phyloP scores from a whole-genome alignment of 2,329 filamentous ascomycete genomes.

The Beauveria sp. region DNA sequence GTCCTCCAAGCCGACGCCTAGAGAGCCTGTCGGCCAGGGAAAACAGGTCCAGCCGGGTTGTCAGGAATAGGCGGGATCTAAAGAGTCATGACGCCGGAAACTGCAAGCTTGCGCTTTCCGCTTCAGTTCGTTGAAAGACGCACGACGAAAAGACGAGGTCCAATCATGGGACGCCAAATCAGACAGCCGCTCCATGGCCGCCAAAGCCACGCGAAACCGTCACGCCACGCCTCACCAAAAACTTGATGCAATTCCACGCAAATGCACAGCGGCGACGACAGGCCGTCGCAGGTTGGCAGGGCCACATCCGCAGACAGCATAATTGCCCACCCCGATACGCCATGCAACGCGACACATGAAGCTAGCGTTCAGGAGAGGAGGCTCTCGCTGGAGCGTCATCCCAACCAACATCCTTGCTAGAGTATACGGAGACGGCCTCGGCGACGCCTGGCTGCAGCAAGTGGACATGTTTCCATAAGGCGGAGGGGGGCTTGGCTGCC shows the following conservation, averaged over 20 bases:
- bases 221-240: not conserved
- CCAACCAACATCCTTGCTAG: not conserved
- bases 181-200: not conserved
- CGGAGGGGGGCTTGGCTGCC: not conserved
- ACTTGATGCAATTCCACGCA: not conserved
- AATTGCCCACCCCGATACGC: not conserved
- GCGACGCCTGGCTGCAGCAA: not conserved
- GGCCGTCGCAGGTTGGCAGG: not conserved
- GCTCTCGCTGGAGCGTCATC: not conserved
- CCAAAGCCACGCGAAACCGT: conserved; percentile 9
- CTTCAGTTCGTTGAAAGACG: not conserved
- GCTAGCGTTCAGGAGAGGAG: not conserved
- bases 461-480: conserved; percentile 5
- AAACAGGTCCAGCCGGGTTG: not conserved
- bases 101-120: not conserved
- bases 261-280: not conserved
- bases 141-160: not conserved
- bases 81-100: not conserved
- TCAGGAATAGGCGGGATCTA: not conserved
- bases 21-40: not conserved
- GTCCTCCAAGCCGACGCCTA: not conserved
- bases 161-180: not conserved
- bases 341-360: not conserved
- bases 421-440: not conserved
- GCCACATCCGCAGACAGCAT: not conserved